Percentiles rank a stretch among this genome's conserved stretches.
Conservation (phyloP, 768 basidiomycete species). For the Exidia glandulosa region DNA sequence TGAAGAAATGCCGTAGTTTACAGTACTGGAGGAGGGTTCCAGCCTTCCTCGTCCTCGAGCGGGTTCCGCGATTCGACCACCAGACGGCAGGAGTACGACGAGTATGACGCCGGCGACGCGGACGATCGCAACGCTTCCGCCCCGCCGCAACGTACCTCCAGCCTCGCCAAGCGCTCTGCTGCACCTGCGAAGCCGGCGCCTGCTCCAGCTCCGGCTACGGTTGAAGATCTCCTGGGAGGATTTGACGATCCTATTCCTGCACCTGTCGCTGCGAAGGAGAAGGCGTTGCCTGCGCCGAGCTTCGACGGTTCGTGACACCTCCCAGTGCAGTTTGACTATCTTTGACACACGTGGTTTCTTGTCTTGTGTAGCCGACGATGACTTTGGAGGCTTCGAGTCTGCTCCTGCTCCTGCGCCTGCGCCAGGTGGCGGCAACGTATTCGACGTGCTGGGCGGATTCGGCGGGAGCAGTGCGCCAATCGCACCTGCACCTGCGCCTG, state of each 20-base stretch:
- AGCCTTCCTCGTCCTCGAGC: conserved; percentile 10
- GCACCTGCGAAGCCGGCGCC: conserved; percentile 24
- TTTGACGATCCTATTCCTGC: conserved; percentile 45
- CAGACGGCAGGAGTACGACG: conserved; percentile 61
- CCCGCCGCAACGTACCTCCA: conserved; percentile 22
- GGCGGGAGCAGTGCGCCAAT: conserved; percentile 6
- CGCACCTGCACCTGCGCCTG: conserved; percentile 18
- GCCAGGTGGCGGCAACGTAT: conserved; percentile 5
- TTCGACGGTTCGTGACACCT: conserved; percentile 12
- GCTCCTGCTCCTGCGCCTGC: conserved; percentile 10
- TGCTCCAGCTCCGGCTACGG: conserved; percentile 14
- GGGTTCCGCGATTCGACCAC: conserved; percentile 47
- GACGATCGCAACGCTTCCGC: conserved; percentile 32
- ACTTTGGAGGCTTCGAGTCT: conserved; percentile 25
- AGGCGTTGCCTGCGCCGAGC: conserved; percentile 39
- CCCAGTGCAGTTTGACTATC: no score
- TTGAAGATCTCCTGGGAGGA: conserved; percentile 64
- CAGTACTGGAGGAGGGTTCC: background rate
- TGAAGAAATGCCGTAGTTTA: background rate
- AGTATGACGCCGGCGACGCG: conserved; percentile 89
- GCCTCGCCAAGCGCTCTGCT: conserved; percentile 21
- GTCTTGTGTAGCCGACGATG: conserved; percentile 48
- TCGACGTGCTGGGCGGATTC: conserved; percentile 8
- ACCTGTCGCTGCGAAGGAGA: conserved; percentile 27
- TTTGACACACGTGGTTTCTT: no score